A percentile compares a stretch with the other conserved stretches of the same genome.
phyloP scores from a whole-genome alignment of 2,329 filamentous ascomycete species.

The Claviceps sp. region DNA sequence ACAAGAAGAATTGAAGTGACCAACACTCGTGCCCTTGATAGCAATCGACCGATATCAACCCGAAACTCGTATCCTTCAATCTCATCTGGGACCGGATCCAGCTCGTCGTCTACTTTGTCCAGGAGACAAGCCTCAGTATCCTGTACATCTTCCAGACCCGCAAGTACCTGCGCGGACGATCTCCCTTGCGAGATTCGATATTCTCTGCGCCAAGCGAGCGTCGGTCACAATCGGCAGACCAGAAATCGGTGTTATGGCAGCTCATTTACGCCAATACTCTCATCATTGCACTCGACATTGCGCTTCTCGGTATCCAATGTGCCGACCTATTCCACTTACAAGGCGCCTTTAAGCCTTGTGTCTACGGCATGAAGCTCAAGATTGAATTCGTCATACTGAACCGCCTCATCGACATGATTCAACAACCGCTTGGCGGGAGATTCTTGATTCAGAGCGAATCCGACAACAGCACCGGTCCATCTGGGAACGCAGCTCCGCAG shows the following conservation, averaged over 20 bases:
- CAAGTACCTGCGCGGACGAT: conserved; percentile 6
- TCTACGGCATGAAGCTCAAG: conserved; percentile 27
- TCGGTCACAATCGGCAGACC: conserved; percentile 9
- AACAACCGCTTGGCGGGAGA: not conserved
- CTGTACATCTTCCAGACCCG: conserved; percentile 29
- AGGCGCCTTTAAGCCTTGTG: conserved; percentile 23
- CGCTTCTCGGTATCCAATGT: conserved; percentile 25
- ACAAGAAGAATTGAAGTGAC: not conserved
- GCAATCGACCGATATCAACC: conserved; percentile 16
- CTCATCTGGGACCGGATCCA: conserved; percentile 37
- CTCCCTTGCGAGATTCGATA: conserved; percentile 5
- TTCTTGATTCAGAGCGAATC: conserved; percentile 1
- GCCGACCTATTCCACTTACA: conserved; percentile 22
- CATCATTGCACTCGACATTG: conserved; percentile 32
- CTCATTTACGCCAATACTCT: conserved; percentile 31
- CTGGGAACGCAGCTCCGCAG: not conserved
- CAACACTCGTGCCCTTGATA: not conserved
- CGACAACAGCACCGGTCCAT: not conserved
- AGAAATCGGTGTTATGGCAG: conserved; percentile 17
- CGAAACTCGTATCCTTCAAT: conserved; percentile 14
- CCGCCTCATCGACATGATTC: conserved; percentile 19
- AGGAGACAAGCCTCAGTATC: conserved; percentile 36
- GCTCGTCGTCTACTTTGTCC: conserved; percentile 38
- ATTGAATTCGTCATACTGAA: conserved; percentile 27
- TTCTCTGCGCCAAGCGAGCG: conserved; percentile 26